phyloP scores from a whole-genome alignment of 2,329 filamentous ascomycete species.

The Aspergillus sp. region DNA sequence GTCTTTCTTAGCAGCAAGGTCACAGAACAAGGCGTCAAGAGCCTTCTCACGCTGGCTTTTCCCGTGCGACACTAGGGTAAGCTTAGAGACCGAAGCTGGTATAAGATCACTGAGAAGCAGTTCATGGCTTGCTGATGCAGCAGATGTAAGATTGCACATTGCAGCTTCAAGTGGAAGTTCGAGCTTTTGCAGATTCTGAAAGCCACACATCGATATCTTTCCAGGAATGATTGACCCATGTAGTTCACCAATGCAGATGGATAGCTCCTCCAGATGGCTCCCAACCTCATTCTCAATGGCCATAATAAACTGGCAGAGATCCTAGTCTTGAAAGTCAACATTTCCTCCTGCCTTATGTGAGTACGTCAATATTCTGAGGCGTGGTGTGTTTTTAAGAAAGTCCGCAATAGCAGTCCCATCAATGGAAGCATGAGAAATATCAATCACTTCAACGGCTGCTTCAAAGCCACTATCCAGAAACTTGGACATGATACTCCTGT shows the following conservation, averaged over 20 bases:
- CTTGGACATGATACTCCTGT: slow-evolving; percentile 2
- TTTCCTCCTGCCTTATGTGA: slow-evolving; percentile 9
- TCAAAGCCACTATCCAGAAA: not conserved
- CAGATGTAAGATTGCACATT: slow-evolving; percentile 11
- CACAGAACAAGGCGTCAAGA: slow-evolving; percentile 13
- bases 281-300: slow-evolving; percentile 13
- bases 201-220: slow-evolving; percentile 15
- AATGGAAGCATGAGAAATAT: slow-evolving; percentile 9
- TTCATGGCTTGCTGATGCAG: not conserved
- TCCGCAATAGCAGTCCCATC: slow-evolving; percentile 12
- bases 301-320: slow-evolving; percentile 17
- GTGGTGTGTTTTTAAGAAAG: slow-evolving; percentile 16
- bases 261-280: slow-evolving; percentile 17
- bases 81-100: slow-evolving; percentile 11
- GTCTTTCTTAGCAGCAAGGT: slow-evolving; percentile 12
- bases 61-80: slow-evolving; percentile 10
- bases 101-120: slow-evolving; percentile 10
- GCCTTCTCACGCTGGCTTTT: slow-evolving; percentile 10
- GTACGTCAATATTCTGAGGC: slow-evolving; percentile 13
- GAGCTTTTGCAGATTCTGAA: slow-evolving; percentile 14
- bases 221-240: slow-evolving; percentile 13
- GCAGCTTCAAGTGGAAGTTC: slow-evolving; percentile 14
- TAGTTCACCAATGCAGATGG: slow-evolving; percentile 7
- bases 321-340: slow-evolving; percentile 10
- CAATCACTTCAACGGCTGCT: slow-evolving; percentile 9